Conservation (phyloP, 208 protist genomes). For the Balamuthia mandrillaris region DNA sequence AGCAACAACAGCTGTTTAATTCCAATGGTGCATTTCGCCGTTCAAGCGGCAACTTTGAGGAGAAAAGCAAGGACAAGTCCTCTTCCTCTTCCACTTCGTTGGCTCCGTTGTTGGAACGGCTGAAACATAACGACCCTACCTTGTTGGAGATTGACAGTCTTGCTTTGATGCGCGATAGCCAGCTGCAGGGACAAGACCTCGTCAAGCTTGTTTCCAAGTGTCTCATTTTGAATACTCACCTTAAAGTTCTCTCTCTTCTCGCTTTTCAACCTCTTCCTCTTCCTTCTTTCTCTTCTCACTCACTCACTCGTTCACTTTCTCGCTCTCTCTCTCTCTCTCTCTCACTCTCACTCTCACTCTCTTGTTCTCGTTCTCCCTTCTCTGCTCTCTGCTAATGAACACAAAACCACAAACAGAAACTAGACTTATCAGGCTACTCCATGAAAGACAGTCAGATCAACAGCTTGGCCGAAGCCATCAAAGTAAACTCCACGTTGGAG, state of each 20-base stretch:
- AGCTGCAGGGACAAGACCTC: neutral
- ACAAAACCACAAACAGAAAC: neutral
- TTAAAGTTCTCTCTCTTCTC: neutral
- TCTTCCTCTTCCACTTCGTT: too few relatives aligned
- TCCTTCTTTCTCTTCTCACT: neutral
- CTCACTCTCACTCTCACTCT: too few relatives aligned
- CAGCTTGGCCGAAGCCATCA: neutral
- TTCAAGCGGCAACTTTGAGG: neutral
- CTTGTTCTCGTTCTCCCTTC: neutral
- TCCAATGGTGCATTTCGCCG: neutral
- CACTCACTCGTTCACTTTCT: too few relatives aligned
- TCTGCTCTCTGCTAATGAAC: neutral
- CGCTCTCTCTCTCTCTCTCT: neutral
- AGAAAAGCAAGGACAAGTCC: too few relatives aligned
- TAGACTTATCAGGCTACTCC: neutral
- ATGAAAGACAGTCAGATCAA: conserved; percentile 13
- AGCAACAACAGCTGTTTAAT: neutral
- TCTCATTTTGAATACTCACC: conserved; percentile 16
- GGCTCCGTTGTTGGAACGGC: too few relatives aligned
- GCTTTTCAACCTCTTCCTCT: neutral
- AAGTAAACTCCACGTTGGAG: conserved; percentile 4
- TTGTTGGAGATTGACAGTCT: neutral
- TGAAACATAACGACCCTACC: neutral
- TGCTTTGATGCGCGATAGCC: neutral
- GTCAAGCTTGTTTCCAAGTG: conserved; percentile 22